Evolutionary conservation across 768 basidiomycete species (phyloP).

Genomic region (Termitomyces sp.): DNA sequence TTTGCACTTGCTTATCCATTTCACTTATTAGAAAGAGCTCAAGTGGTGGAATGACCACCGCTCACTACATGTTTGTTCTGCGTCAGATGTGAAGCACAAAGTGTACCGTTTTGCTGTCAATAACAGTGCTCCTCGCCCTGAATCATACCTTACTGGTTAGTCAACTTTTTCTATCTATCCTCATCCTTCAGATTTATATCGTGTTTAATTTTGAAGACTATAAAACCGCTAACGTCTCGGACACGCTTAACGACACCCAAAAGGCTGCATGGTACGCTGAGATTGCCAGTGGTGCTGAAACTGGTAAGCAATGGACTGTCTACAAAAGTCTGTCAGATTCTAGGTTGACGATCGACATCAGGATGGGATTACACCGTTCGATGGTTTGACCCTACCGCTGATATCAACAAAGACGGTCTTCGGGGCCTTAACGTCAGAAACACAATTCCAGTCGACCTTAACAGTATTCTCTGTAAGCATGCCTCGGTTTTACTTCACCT

Average conservation of each 20-base stretch:
- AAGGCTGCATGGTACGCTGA: constrained; percentile 72
- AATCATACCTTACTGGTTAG: constrained; percentile 68
- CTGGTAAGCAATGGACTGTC: constrained; percentile 37
- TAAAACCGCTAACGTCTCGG: constrained; percentile 64
- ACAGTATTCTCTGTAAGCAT: constrained; percentile 77
- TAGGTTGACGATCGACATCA: background rate
- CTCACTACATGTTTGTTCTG: constrained; percentile 62
- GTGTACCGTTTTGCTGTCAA: constrained; percentile 75
- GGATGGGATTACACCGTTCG: constrained; percentile 55
- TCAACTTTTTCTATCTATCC: background rate
- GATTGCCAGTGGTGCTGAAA: constrained; percentile 86
- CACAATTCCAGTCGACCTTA: constrained; percentile 73
- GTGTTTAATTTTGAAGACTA: too few species aligned
- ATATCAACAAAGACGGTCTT: constrained; percentile 49
- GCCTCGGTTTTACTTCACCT: background rate
- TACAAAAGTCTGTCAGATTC: background rate
- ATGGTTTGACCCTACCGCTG: constrained; percentile 36
- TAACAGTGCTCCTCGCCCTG: constrained; percentile 86
- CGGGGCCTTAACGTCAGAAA: constrained; percentile 69
- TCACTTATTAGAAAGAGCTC: constrained; percentile 28
- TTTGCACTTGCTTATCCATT: background rate
- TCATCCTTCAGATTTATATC: constrained; percentile 13
- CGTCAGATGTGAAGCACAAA: constrained; percentile 58
- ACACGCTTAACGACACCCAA: constrained; percentile 57
- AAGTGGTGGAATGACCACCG: constrained; percentile 81